phyloP scores from a whole-genome alignment of 805 yeast genomes.

The Isabelozyma rhagii region DNA sequence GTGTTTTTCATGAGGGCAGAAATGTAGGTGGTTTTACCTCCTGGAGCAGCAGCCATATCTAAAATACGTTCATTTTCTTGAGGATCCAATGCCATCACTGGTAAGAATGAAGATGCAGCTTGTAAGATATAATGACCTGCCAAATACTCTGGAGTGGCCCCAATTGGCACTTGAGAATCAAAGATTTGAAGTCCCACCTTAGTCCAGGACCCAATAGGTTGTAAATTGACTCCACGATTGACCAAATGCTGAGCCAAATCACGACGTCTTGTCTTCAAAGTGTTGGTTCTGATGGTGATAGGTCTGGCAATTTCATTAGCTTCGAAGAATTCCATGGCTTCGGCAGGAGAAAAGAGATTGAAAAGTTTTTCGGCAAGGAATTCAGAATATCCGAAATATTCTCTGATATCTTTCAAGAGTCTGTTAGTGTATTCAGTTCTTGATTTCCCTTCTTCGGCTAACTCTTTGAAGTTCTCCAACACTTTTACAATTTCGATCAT shows the following conservation, averaged over 20 bases:
- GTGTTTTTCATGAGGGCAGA: conserved; percentile 97
- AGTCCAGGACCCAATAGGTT: conserved; percentile 97
- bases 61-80: conserved; percentile 92
- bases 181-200: conserved; percentile 96
- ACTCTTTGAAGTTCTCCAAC: conserved; percentile 78
- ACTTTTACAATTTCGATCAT: conserved; percentile 95
- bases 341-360: conserved; percentile 87
- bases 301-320: conserved; percentile 98
- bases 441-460: conserved; percentile 82
- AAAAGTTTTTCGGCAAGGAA: conserved; percentile 92
- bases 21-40: conserved; percentile 95
- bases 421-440: conserved; percentile 81
- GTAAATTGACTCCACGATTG: conserved; percentile 94
- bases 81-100: conserved; percentile 97
- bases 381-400: conserved; percentile 89
- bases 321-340: conserved; percentile 97
- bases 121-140: conserved; percentile 97
- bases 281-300: conserved; percentile 95
- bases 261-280: conserved; percentile 89
- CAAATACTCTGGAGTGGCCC: conserved; percentile 98
- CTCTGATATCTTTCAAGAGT: conserved; percentile 80
- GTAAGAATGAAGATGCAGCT: conserved; percentile 97
- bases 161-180: conserved; percentile 99
- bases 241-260: conserved; percentile 93
- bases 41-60: conserved; percentile 99